These are phyloP conservation scores for Metschnikowia borealis DNA, from an alignment of 805 yeast genomes.

Conservation along the genomic window DNA sequence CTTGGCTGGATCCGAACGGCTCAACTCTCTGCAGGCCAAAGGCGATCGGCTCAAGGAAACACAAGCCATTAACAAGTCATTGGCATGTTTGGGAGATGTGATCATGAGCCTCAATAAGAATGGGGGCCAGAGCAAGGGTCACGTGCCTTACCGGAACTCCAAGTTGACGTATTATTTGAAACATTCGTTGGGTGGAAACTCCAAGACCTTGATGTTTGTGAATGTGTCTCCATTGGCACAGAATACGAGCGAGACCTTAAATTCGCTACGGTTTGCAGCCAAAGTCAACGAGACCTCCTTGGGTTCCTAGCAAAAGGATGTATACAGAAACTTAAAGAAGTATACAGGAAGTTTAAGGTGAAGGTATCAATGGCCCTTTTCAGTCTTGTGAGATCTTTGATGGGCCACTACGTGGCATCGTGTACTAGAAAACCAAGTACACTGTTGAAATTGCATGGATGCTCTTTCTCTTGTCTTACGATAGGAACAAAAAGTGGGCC, in stretches of 20 bases:
- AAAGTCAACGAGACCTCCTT: conserved; percentile 59
- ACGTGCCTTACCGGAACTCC: conserved; percentile 68
- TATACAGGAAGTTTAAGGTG: too few relatives aligned
- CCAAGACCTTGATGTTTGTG: conserved; percentile 92
- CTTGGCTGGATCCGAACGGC: conserved; percentile 91
- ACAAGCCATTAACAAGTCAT: conserved; percentile 80
- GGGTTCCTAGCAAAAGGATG: background rate
- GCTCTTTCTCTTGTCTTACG: too few relatives aligned
- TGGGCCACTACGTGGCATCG: too few relatives aligned
- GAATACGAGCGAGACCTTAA: conserved; percentile 73
- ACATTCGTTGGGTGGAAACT: conserved; percentile 76
- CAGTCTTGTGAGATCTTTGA: too few relatives aligned
- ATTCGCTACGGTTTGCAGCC: conserved; percentile 84
- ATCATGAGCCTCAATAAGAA: conserved; percentile 59
- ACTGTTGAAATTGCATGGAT: too few relatives aligned
- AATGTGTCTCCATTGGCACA: conserved; percentile 66
- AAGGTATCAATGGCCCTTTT: too few relatives aligned
- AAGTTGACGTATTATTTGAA: conserved; percentile 79
- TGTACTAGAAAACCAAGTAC: too few relatives aligned
- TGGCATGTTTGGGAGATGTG: conserved; percentile 88
- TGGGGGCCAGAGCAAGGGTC: conserved; percentile 30
- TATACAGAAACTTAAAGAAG: too few relatives aligned
- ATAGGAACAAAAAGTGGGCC: too few relatives aligned
- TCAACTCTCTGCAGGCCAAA: conserved; percentile 65
- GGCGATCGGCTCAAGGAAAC: conserved; percentile 86